Base-by-base conservation (phyloP, 2,329 filamentous ascomycete genomes). In the Xylariales sp. region DNA sequence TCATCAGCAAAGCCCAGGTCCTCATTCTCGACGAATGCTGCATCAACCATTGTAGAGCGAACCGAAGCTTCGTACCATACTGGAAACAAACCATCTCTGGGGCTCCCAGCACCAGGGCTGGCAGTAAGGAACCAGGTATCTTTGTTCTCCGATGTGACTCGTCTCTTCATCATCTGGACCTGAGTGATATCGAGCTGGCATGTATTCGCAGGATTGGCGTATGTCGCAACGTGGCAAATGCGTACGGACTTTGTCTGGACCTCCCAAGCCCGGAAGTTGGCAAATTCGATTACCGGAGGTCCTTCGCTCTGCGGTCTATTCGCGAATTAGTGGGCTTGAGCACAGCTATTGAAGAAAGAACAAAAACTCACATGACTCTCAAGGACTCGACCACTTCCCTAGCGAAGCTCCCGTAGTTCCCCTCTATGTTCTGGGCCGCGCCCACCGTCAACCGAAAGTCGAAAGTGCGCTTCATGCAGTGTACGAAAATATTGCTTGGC, bases 41-140 rank as follows among this genome's bases (percentile, higher is more conserved):
- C 21, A 1, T 50, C 46, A 15, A 53, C 35, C 7, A 38, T 42
- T 3, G 46, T 43, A 2, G 55, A 56, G 22, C 52, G 51, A 16
- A 60, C 38, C 16, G 39, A 40, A 18, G 40, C 52, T 28, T 60
- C 56, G 12, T 58, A 59, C 52, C 56, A 59, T 10, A 27, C 39
- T 8, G 45, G 32, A 4, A 52, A 37, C 1, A 44, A 25, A 2
- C 48, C 50, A 8, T 41, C 25, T 21, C 42, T 19, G 3, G 25
- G 18, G 28, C 37, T 31, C 5, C 43, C 38, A 5, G 38, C 19
- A 14, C 35, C 42, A 1, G 42, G 38, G 4, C 39, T 24, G 24
- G 50, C 51, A 1, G 27, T 38, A 14, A 52, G 21, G 1, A 35
- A 42, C 5, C 42, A 28, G 2, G 21, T 20, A 11, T 46, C 44